Conservation (phyloP, 768 basidiomycete genomes). For the Kwoniella mangroviensis region DNA sequence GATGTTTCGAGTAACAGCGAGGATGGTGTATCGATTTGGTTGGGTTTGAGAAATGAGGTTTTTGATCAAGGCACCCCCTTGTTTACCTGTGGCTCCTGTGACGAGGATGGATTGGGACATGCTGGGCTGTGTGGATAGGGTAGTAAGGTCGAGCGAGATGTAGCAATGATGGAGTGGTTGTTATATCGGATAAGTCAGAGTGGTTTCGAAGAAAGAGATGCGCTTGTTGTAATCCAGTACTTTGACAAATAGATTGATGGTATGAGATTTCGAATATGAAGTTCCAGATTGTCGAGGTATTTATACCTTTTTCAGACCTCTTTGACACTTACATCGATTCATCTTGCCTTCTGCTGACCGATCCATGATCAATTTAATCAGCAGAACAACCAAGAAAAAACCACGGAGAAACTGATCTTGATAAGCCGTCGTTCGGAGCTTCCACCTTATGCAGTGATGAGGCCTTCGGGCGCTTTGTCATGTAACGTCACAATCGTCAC, state of each 20-base stretch:
- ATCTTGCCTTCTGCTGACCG: background rate
- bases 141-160: too few relatives aligned
- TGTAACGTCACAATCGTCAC: too few relatives aligned
- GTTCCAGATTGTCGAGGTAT: background rate
- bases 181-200: too few relatives aligned
- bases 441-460: too few relatives aligned
- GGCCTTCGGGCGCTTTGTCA: too few relatives aligned
- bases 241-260: background rate
- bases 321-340: background rate
- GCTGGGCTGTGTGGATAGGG: too few relatives aligned
- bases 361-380: background rate
- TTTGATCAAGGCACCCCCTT: conserved; percentile 14
- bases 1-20: conserved; percentile 20
- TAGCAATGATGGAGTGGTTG: too few relatives aligned
- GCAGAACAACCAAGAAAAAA: background rate
- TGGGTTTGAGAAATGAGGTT: background rate
- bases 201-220: too few relatives aligned
- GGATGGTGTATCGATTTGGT: conserved; percentile 2
- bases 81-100: conserved; percentile 22
- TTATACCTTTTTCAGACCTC: background rate
- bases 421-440: too few relatives aligned
- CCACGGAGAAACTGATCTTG: background rate
- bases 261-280: background rate
- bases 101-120: conserved; percentile 16
- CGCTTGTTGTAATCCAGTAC: background rate